Evolutionary conservation across 441 rosid genomes (phyloP).

Genomic region (Omphalea diandra): DNA sequence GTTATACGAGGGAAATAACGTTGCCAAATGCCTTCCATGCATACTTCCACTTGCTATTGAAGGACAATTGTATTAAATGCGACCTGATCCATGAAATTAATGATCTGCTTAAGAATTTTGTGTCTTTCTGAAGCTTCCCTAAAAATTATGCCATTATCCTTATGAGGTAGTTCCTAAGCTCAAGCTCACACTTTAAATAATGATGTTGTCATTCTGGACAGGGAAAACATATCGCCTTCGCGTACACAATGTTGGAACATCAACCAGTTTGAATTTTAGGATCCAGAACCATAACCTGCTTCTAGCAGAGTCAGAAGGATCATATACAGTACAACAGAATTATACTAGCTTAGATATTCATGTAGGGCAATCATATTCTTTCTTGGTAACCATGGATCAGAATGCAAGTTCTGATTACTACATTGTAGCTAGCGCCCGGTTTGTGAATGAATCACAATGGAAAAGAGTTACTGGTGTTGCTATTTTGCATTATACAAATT

Average conservation of each 20-base stretch:
- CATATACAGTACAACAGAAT: conserved; percentile 85
- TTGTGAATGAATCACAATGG: conserved; percentile 86
- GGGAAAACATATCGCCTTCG: conserved; percentile 88
- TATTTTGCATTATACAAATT: conserved; percentile 80
- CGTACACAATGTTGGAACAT: conserved; percentile 85
- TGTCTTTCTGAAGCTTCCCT: not conserved
- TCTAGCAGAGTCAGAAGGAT: conserved; percentile 83
- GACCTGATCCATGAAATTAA: not conserved
- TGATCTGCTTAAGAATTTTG: no score
- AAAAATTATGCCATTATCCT: not conserved
- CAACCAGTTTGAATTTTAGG: conserved; percentile 88
- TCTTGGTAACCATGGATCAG: conserved; percentile 90
- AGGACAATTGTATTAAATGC: not conserved
- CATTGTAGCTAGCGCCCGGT: conserved; percentile 91
- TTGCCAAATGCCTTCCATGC: not conserved
- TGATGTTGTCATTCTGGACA: conserved; percentile 32
- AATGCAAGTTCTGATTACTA: conserved; percentile 92
- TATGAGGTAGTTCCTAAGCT: conserved; percentile 9
- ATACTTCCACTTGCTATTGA: not conserved
- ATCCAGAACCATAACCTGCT: conserved; percentile 88
- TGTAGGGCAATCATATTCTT: conserved; percentile 88
- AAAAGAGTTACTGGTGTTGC: conserved; percentile 92
- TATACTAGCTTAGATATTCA: conserved; percentile 94
- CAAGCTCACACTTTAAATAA: conserved; percentile 3
- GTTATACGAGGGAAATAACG: not conserved